These are phyloP conservation scores for Fusarium burgessii DNA, from an alignment of 2,329 filamentous ascomycete genomes.

Conservation along the genomic window DNA sequence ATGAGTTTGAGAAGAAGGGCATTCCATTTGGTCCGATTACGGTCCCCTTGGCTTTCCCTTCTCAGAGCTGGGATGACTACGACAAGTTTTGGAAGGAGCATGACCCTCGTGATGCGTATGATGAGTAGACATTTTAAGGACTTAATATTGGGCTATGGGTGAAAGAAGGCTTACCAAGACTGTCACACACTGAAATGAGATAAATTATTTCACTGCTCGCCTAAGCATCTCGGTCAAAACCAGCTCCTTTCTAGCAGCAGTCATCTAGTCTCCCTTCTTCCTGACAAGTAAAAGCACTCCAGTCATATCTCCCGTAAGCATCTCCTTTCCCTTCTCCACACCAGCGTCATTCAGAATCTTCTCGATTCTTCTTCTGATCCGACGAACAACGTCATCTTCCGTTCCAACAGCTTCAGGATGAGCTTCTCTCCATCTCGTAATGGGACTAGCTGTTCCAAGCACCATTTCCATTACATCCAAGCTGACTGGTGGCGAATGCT, in stretches of 20 bases:
- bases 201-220: background rate
- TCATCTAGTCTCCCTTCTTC: background rate
- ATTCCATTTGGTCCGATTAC: slow-evolving; percentile 66
- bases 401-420: background rate
- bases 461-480: background rate
- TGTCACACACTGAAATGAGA: background rate
- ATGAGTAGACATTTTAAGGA: slow-evolving; percentile 9
- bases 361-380: background rate
- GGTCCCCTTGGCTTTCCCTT: slow-evolving; percentile 61
- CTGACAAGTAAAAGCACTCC: background rate
- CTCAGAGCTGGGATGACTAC: slow-evolving; percentile 64
- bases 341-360: background rate
- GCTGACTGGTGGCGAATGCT: background rate
- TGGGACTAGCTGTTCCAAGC: slow-evolving; percentile 2
- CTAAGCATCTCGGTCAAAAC: background rate
- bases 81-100: slow-evolving; percentile 47
- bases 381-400: background rate
- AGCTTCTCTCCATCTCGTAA: background rate
- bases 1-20: slow-evolving; percentile 62
- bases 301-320: background rate
- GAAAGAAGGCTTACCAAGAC: too few species aligned
- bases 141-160: too few species aligned
- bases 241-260: accelerated
- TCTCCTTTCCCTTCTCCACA: background rate
- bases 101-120: slow-evolving; percentile 46